Evolutionary conservation across 495 filamentous ascomycete species (phyloP), one percentile per base, ranked within the genome.

Genomic region (Penicillium verhagenii): DNA sequence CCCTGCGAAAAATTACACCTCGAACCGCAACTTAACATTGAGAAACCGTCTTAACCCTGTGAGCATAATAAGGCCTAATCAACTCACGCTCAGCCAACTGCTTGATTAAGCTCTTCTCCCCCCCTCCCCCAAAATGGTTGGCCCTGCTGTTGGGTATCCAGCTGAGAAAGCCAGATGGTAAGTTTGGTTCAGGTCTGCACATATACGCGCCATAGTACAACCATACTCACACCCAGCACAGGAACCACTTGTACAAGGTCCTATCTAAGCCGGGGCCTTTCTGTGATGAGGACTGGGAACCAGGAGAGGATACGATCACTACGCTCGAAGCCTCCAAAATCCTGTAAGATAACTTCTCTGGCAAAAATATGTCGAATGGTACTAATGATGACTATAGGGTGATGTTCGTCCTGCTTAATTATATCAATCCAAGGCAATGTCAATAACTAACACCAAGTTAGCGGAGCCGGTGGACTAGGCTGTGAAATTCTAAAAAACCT

Each of bases 401-500:
- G 24, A 75, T 75, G 72, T 75, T 48, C 35, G 70, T 69, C 20
- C 5, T 25, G 38, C 20, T 24, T 19, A 39, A 38, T 38, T n/a
- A 6, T 31, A 8, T 43, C 24, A 16, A 29, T 20, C n/a, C 14
- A 14, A 25, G 24, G 23, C 5, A 25, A 47, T 9, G 48, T 11
- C 24, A 39, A 39, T 42, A 19, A 62, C 46, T 61, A 26, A 61
- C n/a, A 14, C 44, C 1, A 21, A 16, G 51, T 1, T 53, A 96
- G 90, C 53, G 95, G 95, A 38, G 95, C 95, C 57, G 95, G 95
- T 53, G 95, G 95, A 10, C 70, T 99, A 59, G 95, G 95, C 54
- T 99, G 95, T 62, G 95, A 99, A 69, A 92, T 99, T 46, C 71
- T 99, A 35, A 99, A 99, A 77, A 92, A 97, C 61, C 83, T 99